A percentile compares a stretch with the other conserved stretches of the same genome.
These are phyloP conservation scores for Blastobotrys capitulatus DNA, from an alignment of 1,139 yeast species.

Conservation along the genomic window DNA sequence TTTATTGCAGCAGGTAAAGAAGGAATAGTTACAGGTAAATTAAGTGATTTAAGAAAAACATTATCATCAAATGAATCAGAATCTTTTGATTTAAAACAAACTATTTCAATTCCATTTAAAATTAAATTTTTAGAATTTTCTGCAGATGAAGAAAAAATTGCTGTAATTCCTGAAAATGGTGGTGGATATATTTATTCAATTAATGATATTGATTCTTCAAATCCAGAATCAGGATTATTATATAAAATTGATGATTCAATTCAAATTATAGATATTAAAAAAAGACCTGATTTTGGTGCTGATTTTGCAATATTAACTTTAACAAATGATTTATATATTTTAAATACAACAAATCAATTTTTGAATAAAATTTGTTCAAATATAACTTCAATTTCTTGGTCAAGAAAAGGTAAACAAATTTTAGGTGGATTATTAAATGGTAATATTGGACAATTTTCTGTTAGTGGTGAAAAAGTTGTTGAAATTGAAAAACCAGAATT, in stretches of 20 bases:
- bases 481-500: slow-evolving; percentile 16
- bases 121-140: slow-evolving; percentile 18
- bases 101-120: slow-evolving; percentile 5
- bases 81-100: not conserved
- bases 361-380: slow-evolving; percentile 13
- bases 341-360: slow-evolving; percentile 13
- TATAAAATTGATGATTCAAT: slow-evolving; percentile 1
- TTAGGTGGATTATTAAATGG: slow-evolving; percentile 27
- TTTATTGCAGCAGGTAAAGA: slow-evolving; percentile 23
- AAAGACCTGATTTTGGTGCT: slow-evolving; percentile 20
- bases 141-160: slow-evolving; percentile 20
- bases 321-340: slow-evolving; percentile 16
- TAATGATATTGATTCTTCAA: slow-evolving; percentile 2
- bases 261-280: slow-evolving; percentile 14
- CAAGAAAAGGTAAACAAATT: slow-evolving; percentile 34
- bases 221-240: slow-evolving; percentile 2
- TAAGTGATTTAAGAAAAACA: slow-evolving; percentile 16
- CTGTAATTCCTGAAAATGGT: slow-evolving; percentile 13
- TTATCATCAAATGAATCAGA: slow-evolving; percentile 1
- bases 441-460: slow-evolving; percentile 22
- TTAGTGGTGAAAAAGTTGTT: slow-evolving; percentile 21
- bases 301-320: slow-evolving; percentile 25
- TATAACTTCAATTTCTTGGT: slow-evolving; percentile 30
- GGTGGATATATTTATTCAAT: slow-evolving; percentile 13
- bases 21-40: slow-evolving; percentile 17